Conservation (phyloP, 768 basidiomycete species). For the Auriscalpium vulgare region DNA sequence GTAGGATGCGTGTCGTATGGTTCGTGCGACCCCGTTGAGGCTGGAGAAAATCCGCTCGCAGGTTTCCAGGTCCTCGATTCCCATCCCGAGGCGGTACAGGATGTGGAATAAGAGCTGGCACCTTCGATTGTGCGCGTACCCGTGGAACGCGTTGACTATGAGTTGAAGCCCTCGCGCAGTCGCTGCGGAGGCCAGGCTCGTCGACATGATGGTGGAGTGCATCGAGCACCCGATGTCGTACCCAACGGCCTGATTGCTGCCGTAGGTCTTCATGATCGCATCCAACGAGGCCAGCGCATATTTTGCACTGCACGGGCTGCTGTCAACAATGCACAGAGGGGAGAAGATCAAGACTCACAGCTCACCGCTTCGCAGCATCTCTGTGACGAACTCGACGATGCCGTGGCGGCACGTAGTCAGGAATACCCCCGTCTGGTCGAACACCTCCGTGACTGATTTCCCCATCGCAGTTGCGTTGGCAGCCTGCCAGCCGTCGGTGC, state of each 20-base stretch:
- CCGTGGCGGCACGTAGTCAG: neutral
- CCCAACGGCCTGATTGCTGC: neutral
- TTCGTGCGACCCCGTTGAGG: too few species aligned
- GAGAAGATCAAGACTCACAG: neutral
- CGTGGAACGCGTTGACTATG: neutral
- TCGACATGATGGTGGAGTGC: neutral
- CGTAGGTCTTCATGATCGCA: neutral
- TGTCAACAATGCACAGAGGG: neutral
- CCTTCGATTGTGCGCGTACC: neutral
- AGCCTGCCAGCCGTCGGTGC: neutral
- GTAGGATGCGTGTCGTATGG: too few species aligned
- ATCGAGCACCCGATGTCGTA: conserved; percentile 1
- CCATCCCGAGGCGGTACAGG: neutral
- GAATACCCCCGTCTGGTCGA: neutral
- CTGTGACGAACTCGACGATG: neutral
- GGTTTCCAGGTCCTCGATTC: too few species aligned
- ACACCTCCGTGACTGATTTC: neutral
- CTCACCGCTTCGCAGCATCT: neutral
- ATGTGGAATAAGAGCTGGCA: neutral
- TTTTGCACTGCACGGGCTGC: neutral
- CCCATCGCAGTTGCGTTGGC: neutral
- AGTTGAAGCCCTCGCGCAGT: neutral
- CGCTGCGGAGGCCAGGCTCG: neutral
- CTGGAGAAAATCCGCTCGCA: too few species aligned
- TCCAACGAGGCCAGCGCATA: neutral